Conservation (phyloP, 2,329 filamentous ascomycete species). For the Exophiala sideris region DNA sequence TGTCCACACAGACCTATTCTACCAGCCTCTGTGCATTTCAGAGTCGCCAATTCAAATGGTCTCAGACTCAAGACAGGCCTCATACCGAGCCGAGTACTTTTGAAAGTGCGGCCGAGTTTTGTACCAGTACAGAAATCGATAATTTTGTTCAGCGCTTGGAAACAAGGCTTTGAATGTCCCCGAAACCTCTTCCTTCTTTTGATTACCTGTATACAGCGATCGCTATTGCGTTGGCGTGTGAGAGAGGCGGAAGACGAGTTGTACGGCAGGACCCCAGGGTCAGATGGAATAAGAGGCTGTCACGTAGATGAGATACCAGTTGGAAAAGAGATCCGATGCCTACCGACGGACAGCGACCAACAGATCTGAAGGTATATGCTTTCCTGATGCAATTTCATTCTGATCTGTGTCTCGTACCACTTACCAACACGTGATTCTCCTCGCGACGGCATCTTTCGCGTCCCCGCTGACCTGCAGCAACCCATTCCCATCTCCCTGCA, state of each 20-base stretch:
- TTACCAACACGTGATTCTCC: neutral
- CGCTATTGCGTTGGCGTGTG: too few species aligned
- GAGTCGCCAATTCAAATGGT: neutral
- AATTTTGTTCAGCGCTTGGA: neutral
- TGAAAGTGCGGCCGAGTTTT: neutral
- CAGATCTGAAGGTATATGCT: neutral
- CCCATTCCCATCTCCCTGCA: neutral
- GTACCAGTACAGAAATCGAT: conserved; percentile 6
- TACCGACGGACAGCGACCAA: neutral
- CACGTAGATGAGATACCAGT: too few species aligned
- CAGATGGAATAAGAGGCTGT: too few species aligned
- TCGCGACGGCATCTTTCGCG: too few species aligned
- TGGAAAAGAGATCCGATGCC: too few species aligned
- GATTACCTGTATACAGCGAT: too few species aligned
- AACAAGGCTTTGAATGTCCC: neutral
- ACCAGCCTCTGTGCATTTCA: neutral
- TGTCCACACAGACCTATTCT: neutral
- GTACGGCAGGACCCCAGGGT: too few species aligned
- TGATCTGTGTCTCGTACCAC: neutral
- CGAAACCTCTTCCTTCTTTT: too few species aligned
- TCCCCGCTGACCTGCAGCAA: neutral
- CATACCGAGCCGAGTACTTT: neutral
- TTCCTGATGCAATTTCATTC: neutral
- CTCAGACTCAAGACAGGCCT: neutral
- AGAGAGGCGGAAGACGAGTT: too few species aligned